Evolutionary conservation across 352 stramenopile genomes (phyloP).

Genomic region (Globisporangium nodosum): DNA sequence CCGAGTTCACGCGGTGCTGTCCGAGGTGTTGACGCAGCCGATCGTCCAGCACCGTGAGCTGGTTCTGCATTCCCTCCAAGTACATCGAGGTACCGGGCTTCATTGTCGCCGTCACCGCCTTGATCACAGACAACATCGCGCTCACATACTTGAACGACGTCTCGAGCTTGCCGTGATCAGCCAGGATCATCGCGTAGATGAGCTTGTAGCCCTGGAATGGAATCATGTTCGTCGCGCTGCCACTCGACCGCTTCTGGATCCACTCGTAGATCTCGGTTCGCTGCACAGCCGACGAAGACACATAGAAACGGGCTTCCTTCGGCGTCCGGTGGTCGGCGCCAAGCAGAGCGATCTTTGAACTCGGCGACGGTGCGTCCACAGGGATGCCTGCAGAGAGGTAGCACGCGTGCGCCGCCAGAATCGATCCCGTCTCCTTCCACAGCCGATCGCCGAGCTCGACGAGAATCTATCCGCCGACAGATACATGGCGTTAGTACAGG

Average conservation of each 20-base stretch:
- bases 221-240: conserved; percentile 55
- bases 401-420: conserved; percentile 75
- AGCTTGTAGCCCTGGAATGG: conserved; percentile 88
- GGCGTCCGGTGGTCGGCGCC: conserved; percentile 69
- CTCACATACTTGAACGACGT: conserved; percentile 85
- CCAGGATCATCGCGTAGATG: conserved; percentile 84
- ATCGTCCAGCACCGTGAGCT: conserved; percentile 82
- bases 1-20: conserved; percentile 63
- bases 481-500: neutral
- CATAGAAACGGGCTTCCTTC: conserved; percentile 75
- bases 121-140: conserved; percentile 78
- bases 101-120: conserved; percentile 66
- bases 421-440: conserved; percentile 56
- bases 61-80: conserved; percentile 84
- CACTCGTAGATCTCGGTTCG: conserved; percentile 86
- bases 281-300: conserved; percentile 69
- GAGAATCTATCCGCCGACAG: conserved; percentile 33
- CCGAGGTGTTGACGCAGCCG: conserved; percentile 80
- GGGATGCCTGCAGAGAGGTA: conserved; percentile 69
- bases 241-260: conserved; percentile 60
- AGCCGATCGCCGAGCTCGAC: conserved; percentile 78
- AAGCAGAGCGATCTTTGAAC: conserved; percentile 74
- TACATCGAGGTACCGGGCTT: conserved; percentile 84
- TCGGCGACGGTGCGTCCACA: conserved; percentile 72
- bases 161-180: conserved; percentile 78